Conservation (phyloP, 2,329 filamentous ascomycete genomes). For the Lasiodiplodia hormozganensis region DNA sequence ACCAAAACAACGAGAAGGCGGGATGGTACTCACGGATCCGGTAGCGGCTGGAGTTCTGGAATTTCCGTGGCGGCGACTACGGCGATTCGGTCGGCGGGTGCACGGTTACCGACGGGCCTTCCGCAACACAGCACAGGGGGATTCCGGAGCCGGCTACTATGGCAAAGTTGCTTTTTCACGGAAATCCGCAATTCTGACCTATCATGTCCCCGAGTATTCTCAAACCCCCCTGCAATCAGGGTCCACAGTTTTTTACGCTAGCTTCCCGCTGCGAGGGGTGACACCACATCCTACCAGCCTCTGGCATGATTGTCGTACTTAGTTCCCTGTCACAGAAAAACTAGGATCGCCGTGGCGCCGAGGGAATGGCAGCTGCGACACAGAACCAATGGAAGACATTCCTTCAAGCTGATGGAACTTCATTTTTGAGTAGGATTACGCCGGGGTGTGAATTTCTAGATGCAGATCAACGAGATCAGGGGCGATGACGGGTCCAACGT, state of each 20-base stretch:
- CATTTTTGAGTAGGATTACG: background rate
- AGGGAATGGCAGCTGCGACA: background rate
- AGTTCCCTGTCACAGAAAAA: background rate
- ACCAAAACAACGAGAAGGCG: background rate
- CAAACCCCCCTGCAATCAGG: too few species aligned
- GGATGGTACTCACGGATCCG: background rate
- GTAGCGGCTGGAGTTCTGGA: background rate
- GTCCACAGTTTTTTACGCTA: too few species aligned
- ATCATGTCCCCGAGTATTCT: too few species aligned
- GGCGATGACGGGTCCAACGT: background rate
- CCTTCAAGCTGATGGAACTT: background rate
- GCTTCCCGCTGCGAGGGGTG: too few species aligned
- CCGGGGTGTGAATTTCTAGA: background rate
- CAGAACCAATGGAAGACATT: background rate
- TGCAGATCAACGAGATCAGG: background rate
- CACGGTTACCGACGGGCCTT: background rate
- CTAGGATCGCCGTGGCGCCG: background rate
- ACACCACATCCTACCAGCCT: background rate
- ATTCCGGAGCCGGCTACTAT: background rate
- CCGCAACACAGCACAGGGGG: background rate
- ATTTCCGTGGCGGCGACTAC: background rate
- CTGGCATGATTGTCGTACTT: background rate
- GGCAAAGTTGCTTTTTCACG: background rate
- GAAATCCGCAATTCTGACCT: too few species aligned
- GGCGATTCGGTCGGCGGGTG: background rate